Evolutionary conservation across 169 alveolate genomes (phyloP), one percentile per base, ranked within the genome.

Genomic region (Eimeria zaria): DNA sequence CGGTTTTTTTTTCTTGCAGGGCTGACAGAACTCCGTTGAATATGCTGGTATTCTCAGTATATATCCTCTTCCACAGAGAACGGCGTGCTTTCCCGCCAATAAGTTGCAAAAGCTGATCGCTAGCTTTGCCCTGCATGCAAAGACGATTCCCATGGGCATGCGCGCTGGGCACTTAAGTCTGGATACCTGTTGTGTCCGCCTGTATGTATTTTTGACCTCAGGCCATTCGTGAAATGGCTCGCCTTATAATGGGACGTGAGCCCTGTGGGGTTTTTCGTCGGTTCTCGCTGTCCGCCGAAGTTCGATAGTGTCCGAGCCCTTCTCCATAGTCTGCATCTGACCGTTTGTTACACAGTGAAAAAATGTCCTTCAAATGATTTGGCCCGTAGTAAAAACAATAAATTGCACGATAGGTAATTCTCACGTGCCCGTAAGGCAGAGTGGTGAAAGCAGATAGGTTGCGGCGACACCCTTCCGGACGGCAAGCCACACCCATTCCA

Each of bases 111-210:
- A 36, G 81, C 33, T 9, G 51, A 71, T 51, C 81, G 81, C 81
- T 71, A 71, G 81, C 81, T 71, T 71, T 36, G 30, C 53, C 51
- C 51, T 71, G 81, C 81, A 71, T 71, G 81, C 81, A 71, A 71
- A 36, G 12, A 71, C 81, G 81, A 71, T 71, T 71, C 81, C 81
- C 51, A 27, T 71, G 81, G 12, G 81, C 81, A 71, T 71, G 81
- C 81, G 81, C 81, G 36, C 27, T 71, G 3, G 81, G 11, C 30
- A 41, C 48, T n/a, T 9, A 0, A 36, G 30, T 0, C n/a, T 71
- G 81, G 16, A 36, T 71, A 18, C 81, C 11, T 3, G 14, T 71
- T 51, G 9, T 36, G 3, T 36, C 48, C 51, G 8, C 30, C 36
- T 36, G 30, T 36, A 11, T 71, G 16, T 36, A 71, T 36, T 30